Evolutionary conservation across 2,329 filamentous ascomycete genomes (phyloP), one percentile per base, ranked within the genome.

Genomic region (Coniochaeta ligniaria): DNA sequence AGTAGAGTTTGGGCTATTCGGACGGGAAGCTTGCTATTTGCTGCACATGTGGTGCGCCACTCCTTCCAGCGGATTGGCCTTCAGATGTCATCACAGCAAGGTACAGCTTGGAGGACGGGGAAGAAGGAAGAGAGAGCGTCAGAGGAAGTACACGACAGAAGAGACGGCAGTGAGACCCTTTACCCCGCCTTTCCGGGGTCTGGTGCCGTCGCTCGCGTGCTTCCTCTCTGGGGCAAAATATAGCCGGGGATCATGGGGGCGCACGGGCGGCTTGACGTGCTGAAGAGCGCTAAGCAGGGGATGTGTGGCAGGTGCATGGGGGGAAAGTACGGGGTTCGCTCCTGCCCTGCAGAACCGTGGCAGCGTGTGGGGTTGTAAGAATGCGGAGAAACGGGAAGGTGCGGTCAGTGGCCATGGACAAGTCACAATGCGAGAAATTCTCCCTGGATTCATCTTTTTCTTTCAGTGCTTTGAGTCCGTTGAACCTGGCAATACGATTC

Each of bases 1-100:
- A n/a, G 17, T 26, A 31, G 26, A 28, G 47, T 28, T 52, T 31
- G 47, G 31, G 47, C 47, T 52, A 52, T 6, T 28, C 14, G 22
- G 16, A 17, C 24, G 43, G 24, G 26, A 28, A n/a, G 22, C 24
- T 26, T 52, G 47, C 47, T 52, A 52, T 31, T 52, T 52, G 47
- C 47, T 52, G 47, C 14, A 31, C 47, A 52, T n/a, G 6, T 50
- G 47, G 14, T 52, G 47, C 20, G 47, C 47, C 47, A 52, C 47
- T 31, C 47, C 47, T 52, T 52, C 47, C 47, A 52, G 47, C 47
- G 47, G 47, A 52, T 52, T 52, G 47, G 47, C 47, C 17, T 52
- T n/a, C 47, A 52, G 47, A 52, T 52, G 47, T 6, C 22, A 52
- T 52, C 47, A 52, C 47, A 52, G 26, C 47, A 52, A 9, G 22